Percentiles rank a stretch among this genome's conserved stretches.
Conservation (phyloP, 352 stramenopile species). For the Phytophthora agathidicida region DNA sequence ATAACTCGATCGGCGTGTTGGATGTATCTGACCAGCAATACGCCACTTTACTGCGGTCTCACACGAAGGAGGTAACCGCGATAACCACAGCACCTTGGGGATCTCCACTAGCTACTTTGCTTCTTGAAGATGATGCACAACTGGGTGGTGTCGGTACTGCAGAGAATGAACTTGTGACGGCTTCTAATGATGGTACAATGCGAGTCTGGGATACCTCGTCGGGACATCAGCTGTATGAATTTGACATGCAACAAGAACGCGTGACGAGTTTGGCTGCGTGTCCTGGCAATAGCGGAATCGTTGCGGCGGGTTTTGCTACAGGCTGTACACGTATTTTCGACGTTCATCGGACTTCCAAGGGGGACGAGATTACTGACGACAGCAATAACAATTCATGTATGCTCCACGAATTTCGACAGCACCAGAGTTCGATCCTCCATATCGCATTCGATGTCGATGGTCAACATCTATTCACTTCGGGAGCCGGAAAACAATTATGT, state of each 20-base stretch:
- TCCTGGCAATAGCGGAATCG: conserved; percentile 38
- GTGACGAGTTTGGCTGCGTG: conserved; percentile 71
- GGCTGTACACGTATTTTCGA: conserved; percentile 89
- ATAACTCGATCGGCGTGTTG: conserved; percentile 85
- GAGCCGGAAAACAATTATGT: conserved; percentile 64
- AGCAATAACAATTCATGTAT: conserved; percentile 32
- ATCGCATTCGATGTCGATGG: conserved; percentile 56
- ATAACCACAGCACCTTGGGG: conserved; percentile 39
- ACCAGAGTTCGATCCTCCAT: conserved; percentile 70
- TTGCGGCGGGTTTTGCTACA: conserved; percentile 82
- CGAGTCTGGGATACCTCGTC: conserved; percentile 80
- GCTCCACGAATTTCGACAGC: conserved; percentile 85
- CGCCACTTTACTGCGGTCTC: conserved; percentile 78
- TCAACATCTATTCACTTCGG: conserved; percentile 58
- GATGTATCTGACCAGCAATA: conserved; percentile 87
- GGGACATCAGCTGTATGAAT: conserved; percentile 84
- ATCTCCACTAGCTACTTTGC: conserved; percentile 24
- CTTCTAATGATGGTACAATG: conserved; percentile 76
- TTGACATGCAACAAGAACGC: conserved; percentile 70
- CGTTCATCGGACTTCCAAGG: conserved; percentile 35
- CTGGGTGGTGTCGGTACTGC: not conserved
- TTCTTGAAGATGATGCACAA: conserved; percentile 19
- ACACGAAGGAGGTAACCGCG: conserved; percentile 57
- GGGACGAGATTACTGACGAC: not conserved
- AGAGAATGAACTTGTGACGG: conserved; percentile 61